These are phyloP conservation scores for Hypericum androsaemum DNA, from an alignment of 345 rosid genomes.

Conservation along the genomic window DNA sequence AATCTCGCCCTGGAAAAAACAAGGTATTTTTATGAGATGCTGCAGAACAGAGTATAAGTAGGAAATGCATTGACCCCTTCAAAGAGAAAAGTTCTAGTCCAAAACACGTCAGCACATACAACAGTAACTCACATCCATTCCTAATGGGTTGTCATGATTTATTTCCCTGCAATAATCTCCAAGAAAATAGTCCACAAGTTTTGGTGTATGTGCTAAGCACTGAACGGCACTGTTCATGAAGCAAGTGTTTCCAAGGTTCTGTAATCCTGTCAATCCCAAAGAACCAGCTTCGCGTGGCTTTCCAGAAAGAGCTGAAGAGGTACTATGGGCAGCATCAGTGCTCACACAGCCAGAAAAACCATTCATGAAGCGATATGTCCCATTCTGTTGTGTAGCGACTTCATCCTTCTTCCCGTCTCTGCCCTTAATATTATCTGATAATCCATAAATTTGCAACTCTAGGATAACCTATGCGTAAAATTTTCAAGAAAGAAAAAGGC, in stretches of 20 bases:
- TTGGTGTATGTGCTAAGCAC: slow-evolving; percentile 97
- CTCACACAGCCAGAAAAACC: slow-evolving; percentile 42
- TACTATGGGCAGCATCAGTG: slow-evolving; percentile 32
- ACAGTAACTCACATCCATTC: slow-evolving; percentile 68
- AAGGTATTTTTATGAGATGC: slow-evolving; percentile 6
- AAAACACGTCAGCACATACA: slow-evolving; percentile 7
- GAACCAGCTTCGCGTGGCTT: slow-evolving; percentile 85
- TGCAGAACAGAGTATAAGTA: background rate
- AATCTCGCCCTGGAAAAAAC: slow-evolving; percentile 70
- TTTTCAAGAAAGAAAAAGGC: background rate
- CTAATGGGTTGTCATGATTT: slow-evolving; percentile 80
- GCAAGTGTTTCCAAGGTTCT: slow-evolving; percentile 97
- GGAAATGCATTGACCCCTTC: slow-evolving; percentile 4
- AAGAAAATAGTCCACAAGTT: slow-evolving; percentile 89
- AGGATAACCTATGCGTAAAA: slow-evolving; percentile 48
- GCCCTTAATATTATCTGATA: slow-evolving; percentile 74
- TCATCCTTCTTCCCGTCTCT: slow-evolving; percentile 78
- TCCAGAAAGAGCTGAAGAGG: slow-evolving; percentile 38
- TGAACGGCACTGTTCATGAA: slow-evolving; percentile 97
- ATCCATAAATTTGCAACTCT: slow-evolving; percentile 93
- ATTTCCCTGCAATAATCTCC: slow-evolving; percentile 85
- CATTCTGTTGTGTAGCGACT: slow-evolving; percentile 36
- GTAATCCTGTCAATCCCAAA: slow-evolving; percentile 89
- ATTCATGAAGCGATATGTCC: slow-evolving; percentile 34
- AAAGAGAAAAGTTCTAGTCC: background rate